Evolutionary conservation across 1,284 basidiomycete species (phyloP), one percentile per base, ranked within the genome.

Genomic region (Schizophyllum amplum): DNA sequence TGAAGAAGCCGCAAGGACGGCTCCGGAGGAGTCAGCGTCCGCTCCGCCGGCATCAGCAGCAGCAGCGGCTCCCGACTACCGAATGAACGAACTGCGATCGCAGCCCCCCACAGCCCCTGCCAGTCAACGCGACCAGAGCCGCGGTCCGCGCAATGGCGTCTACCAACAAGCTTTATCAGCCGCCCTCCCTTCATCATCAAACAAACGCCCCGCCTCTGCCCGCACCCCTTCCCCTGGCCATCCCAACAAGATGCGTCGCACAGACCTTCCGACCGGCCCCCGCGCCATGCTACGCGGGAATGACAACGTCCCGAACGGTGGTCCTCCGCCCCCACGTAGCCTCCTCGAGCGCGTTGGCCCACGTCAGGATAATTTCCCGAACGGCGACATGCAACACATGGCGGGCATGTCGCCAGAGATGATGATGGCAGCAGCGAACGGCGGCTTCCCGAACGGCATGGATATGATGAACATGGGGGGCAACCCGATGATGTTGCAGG

Each of bases 301-400:
- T 17, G 59, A 50, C 51, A 71, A 65, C 26, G 57, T 55, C 33
- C 33, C 33, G 4, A 42, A 42, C 33, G 33, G 33, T 17, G 33
- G 13, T 63, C 72, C 64, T 59, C 61, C 66, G 51, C 74, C 68
- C 58, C 62, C 75, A 9, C 77, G 83, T 56, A 90, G 88, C 69
- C 73, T 92, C 49, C 69, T 91, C 49, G 89, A 92, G 59, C 80
- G 89, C 54, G 81, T 92, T 26, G 83, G 86, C 55, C 81, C 83
- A 17, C 79, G 54, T 53, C 55, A 65, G 24, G 70, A 68, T 52
- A 71, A 71, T 59, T 73, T 75, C 57, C 76, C 74, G 47, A 76
- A 77, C 55, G 87, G 89, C 65, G 86, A 87, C 52, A 85, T 91
- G 46, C 89, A 89, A 66, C 82, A 83, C 24, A 90, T 90, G 52